Base-by-base conservation (phyloP, 805 yeast genomes). In the Cyberlindnera japonica region DNA sequence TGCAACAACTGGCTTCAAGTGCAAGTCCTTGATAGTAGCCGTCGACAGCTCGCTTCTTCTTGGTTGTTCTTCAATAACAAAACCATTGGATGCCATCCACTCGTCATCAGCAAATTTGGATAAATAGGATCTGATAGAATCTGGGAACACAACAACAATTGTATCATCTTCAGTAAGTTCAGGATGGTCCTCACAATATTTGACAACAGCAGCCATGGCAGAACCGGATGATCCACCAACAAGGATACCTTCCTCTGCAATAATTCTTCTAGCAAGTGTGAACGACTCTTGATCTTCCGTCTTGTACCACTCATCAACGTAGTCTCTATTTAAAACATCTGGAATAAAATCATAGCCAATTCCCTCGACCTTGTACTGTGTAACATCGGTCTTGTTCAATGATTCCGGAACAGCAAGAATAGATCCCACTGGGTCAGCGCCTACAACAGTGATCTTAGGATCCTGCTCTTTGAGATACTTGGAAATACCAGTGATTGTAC, bases 221-320 rank as follows among this genome's bases (percentile, higher is more conserved):
- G 83, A 73, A 44, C 95, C 95, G 13, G 90, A 80, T 9, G 90
- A 81, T n/a, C 95, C 95, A 58, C 95, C 95, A 37, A 86, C 88
- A 37, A 86, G 69, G 40, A 86, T 77, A 62, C 95, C 95, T 65
- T 86, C 95, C 58, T 84, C 90, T 37, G 80, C 68, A 53, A 86
- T 86, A 49, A 86, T 71, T 65, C 88, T 79, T 68, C 95, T 75
- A 27, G 95, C 91, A 53, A 82, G 76, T 41, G 77, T 70, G 69
- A 86, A 87, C 28, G 91, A 77, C 49, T 82, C 89, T 44, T 79
- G 74, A 60, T 86, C 95, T 50, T 83, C 89, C 31, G 95, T 85
- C 70, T 86, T 86, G 70, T 81, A 75, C 95, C 95, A 86, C 47
- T 71, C 66, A 62, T 86, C 93, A 19, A 86, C 81, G 37, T 65